Conservation (phyloP, 2,329 filamentous ascomycete genomes). For the Bimuria novae-zelandiae region DNA sequence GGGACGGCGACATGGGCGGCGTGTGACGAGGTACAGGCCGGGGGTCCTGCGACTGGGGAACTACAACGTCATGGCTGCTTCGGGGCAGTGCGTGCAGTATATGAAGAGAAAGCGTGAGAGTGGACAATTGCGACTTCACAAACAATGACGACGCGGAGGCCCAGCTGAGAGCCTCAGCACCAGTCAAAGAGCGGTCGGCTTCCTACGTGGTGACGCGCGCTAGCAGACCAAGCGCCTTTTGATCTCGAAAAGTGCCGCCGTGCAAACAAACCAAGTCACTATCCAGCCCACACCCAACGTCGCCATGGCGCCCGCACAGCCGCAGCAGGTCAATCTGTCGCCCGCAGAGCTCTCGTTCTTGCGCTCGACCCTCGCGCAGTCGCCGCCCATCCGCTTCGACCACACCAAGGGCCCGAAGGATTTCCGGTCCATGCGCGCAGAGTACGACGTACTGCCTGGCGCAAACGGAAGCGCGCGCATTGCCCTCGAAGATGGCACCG, state of each 20-base stretch:
- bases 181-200: neutral
- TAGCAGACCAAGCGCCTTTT: too few species aligned
- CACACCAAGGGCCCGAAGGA: slow-evolving; percentile 64
- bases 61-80: slow-evolving; percentile 14
- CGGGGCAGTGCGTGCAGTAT: neutral
- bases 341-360: slow-evolving; percentile 96
- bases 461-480: slow-evolving; percentile 93
- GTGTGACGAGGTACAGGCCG: slow-evolving; percentile 21
- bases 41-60: slow-evolving; percentile 6
- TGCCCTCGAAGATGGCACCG: slow-evolving; percentile 92
- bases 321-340: slow-evolving; percentile 74
- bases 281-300: slow-evolving; percentile 3
- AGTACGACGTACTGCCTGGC: slow-evolving; percentile 85
- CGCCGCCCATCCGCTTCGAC: slow-evolving; percentile 87
- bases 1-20: slow-evolving; percentile 35
- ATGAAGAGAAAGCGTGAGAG: neutral
- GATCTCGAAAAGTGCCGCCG: too few species aligned
- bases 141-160: neutral
- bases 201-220: slow-evolving; percentile 2
- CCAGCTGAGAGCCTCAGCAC: neutral
- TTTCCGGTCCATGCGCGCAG: slow-evolving; percentile 88
- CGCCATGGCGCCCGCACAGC: slow-evolving; percentile 40
- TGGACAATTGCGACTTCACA: neutral
- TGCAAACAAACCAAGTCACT: neutral
- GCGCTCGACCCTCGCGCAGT: slow-evolving; percentile 80